phyloP scores from a whole-genome alignment of 331 rosid genomes.

The Saraca asoca region DNA sequence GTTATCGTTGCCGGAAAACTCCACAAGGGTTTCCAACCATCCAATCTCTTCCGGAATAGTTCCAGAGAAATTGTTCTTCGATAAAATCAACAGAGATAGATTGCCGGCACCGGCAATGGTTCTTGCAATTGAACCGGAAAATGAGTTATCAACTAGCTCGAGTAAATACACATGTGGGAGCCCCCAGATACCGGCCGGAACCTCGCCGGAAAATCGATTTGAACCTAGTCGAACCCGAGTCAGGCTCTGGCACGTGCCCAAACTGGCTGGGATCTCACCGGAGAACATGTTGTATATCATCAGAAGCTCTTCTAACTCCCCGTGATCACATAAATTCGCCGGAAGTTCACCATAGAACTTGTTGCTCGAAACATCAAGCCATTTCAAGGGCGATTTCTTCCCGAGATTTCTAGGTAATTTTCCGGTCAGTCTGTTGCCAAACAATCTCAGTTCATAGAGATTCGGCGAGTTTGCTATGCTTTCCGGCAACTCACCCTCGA shows the following conservation, averaged over 20 bases:
- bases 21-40: constrained; percentile 58
- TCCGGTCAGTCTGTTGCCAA: constrained; percentile 65
- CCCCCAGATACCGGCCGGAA: constrained; percentile 86
- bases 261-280: constrained; percentile 69
- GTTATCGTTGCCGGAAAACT: constrained; percentile 58
- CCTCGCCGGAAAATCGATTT: constrained; percentile 69
- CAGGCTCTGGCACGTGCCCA: constrained; percentile 70
- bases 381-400: constrained; percentile 50
- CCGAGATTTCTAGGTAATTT: constrained; percentile 70
- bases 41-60: constrained; percentile 81
- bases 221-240: constrained; percentile 62
- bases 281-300: constrained; percentile 58
- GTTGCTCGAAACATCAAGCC: constrained; percentile 74
- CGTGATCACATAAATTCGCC: constrained; percentile 57
- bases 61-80: constrained; percentile 68
- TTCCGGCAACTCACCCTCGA: constrained; percentile 73
- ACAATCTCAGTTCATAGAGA: constrained; percentile 66
- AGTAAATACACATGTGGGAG: constrained; percentile 64
- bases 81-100: constrained; percentile 55
- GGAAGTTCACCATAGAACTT: constrained; percentile 72
- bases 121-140: constrained; percentile 63
- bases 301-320: constrained; percentile 69
- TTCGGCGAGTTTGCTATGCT: constrained; percentile 63
- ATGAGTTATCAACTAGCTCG: constrained; percentile 63
- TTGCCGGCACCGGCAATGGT: constrained; percentile 72